A percentile compares a stretch with the other conserved stretches of the same genome.
Evolutionary conservation across 1,284 basidiomycete genomes (phyloP).

Genomic region (Hemileia vastatrix): DNA sequence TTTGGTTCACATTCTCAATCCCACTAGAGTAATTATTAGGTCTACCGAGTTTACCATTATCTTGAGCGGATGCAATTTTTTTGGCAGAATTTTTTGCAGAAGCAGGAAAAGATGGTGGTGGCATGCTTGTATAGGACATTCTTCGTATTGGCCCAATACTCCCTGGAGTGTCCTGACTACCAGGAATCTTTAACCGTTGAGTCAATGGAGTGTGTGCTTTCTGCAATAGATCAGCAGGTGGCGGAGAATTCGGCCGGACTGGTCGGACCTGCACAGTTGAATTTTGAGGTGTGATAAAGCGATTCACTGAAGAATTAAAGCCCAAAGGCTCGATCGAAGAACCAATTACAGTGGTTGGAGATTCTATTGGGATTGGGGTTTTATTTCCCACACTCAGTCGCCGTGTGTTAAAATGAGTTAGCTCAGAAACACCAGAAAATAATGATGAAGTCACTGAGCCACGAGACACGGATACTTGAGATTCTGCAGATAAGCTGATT

Average conservation of each 20-base stretch:
- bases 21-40: conserved; percentile 1
- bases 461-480: too few relatives aligned
- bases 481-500: too few relatives aligned
- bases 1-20: conserved; percentile 6
- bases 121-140: conserved; percentile 22
- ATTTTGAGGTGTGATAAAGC: too few relatives aligned
- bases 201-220: conserved; percentile 9
- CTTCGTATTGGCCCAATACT: conserved; percentile 3
- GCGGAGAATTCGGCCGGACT: conserved; percentile 13
- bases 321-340: too few relatives aligned
- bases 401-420: neutral
- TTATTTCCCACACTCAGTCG: too few relatives aligned
- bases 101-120: conserved; percentile 12
- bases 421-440: neutral
- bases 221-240: conserved; percentile 10
- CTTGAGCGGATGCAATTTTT: neutral
- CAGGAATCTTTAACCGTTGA: conserved; percentile 1
- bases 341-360: too few relatives aligned
- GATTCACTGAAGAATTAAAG: too few relatives aligned
- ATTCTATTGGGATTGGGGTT: too few relatives aligned
- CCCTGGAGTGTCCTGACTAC: too few relatives aligned
- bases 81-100: neutral
- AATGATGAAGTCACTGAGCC: too few relatives aligned
- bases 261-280: conserved; percentile 6
- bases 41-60: conserved; percentile 3